These are phyloP conservation scores for Dictyostelium brefeldianum DNA, from an alignment of 78 protist species.

Conservation along the genomic window DNA sequence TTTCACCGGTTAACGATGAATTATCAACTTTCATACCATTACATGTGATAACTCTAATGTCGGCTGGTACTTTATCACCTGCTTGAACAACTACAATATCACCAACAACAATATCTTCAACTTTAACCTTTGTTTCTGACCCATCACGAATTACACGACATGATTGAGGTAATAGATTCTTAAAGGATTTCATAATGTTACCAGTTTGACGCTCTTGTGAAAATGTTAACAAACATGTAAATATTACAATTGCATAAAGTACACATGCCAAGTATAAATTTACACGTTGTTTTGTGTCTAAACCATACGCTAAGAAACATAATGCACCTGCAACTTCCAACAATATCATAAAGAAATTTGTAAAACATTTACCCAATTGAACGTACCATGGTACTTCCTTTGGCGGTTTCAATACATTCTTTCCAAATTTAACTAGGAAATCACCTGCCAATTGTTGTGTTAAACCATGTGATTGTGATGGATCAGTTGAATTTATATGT, in stretches of 20 bases:
- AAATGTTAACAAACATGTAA: constrained; percentile 92
- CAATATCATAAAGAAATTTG: constrained; percentile 76
- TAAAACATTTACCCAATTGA: constrained; percentile 44
- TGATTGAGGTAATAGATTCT: constrained; percentile 84
- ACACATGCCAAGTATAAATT: constrained; percentile 93
- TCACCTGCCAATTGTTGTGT: constrained; percentile 31
- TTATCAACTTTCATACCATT: constrained; percentile 90
- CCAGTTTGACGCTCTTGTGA: constrained; percentile 89
- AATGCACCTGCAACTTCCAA: constrained; percentile 72
- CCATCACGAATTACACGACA: constrained; percentile 89
- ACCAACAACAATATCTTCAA: constrained; percentile 79
- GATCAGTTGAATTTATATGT: constrained; percentile 35
- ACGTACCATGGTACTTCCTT: constrained; percentile 72
- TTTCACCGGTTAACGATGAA: constrained; percentile 96
- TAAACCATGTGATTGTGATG: constrained; percentile 42
- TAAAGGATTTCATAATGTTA: constrained; percentile 91
- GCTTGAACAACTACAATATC: constrained; percentile 82
- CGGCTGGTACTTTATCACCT: constrained; percentile 93
- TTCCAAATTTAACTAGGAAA: constrained; percentile 35
- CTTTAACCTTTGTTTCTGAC: constrained; percentile 33
- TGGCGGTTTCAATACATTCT: constrained; percentile 74
- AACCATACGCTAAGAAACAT: constrained; percentile 64
- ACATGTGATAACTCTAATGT: constrained; percentile 89
- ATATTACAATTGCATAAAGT: constrained; percentile 90
- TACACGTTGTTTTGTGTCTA: constrained; percentile 50